phyloP scores from a whole-genome alignment of 2,329 filamentous ascomycete species.

The Dactylonectria estremocensis region DNA sequence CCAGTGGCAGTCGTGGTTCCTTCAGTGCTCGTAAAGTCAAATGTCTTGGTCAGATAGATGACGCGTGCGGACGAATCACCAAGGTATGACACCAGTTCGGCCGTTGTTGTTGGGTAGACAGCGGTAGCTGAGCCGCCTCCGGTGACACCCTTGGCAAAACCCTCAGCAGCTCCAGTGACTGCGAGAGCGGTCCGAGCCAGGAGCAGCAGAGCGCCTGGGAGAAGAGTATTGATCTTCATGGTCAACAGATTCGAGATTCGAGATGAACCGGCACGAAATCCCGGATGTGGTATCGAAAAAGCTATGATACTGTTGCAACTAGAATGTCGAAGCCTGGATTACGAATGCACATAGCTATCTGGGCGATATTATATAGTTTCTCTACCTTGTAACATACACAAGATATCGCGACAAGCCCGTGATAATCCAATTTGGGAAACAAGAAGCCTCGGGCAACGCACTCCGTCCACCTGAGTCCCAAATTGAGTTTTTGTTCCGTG shows the following conservation, averaged over 20 bases:
- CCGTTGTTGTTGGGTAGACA: slow-evolving; percentile 66
- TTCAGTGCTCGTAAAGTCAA: slow-evolving; percentile 69
- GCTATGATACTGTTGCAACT: too few relatives aligned
- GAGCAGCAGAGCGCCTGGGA: slow-evolving; percentile 2
- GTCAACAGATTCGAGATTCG: background rate
- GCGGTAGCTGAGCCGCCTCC: slow-evolving; percentile 69
- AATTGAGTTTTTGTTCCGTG: too few relatives aligned
- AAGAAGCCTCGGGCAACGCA: too few relatives aligned
- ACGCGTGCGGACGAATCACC: slow-evolving; percentile 66
- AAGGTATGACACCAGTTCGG: slow-evolving; percentile 71
- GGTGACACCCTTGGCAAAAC: slow-evolving; percentile 67
- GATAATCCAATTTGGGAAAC: too few relatives aligned
- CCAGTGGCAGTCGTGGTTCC: slow-evolving; percentile 66
- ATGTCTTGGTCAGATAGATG: slow-evolving; percentile 70
- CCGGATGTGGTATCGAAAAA: too few relatives aligned
- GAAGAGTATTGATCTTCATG: background rate
- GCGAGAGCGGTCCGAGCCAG: background rate
- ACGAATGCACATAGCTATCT: too few relatives aligned
- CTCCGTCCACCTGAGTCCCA: too few relatives aligned
- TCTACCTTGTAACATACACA: too few relatives aligned
- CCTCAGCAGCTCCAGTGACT: slow-evolving; percentile 56
- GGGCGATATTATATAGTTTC: too few relatives aligned
- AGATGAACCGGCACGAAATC: too few relatives aligned
- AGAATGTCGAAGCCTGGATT: too few relatives aligned
- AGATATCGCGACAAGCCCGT: too few relatives aligned